These are phyloP conservation scores for Aspergillus hortae DNA, from an alignment of 2,329 filamentous ascomycete genomes.

Conservation along the genomic window DNA sequence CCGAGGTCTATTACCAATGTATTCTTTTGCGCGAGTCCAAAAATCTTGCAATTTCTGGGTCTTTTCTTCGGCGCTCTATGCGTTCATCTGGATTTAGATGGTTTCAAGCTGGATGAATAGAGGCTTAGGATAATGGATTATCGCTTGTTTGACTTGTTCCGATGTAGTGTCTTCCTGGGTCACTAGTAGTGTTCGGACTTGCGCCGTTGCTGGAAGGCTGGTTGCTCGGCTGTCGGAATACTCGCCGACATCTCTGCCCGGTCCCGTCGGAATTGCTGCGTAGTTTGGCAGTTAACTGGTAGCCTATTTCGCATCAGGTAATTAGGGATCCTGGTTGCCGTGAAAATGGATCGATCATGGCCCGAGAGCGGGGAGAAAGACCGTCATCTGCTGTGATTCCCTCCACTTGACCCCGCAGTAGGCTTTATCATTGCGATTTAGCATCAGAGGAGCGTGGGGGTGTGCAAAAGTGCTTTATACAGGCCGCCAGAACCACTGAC, in stretches of 20 bases:
- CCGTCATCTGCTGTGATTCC: not conserved
- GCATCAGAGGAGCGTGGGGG: not conserved
- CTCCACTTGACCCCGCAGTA: slow-evolving; percentile 11
- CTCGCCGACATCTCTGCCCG: slow-evolving; percentile 17
- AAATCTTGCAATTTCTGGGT: slow-evolving; percentile 21
- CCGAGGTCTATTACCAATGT: slow-evolving; percentile 34
- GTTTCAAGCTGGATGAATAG: not conserved
- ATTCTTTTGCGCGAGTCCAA: slow-evolving; percentile 28
- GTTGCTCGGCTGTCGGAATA: slow-evolving; percentile 26
- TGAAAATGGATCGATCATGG: not conserved
- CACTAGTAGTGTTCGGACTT: slow-evolving; percentile 25
- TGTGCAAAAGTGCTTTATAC: not conserved
- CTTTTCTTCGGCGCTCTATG: slow-evolving; percentile 4
- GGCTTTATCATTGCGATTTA: not conserved
- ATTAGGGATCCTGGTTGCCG: not conserved
- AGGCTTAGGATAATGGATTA: not conserved
- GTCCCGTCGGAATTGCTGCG: slow-evolving; percentile 27
- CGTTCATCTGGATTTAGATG: slow-evolving; percentile 3
- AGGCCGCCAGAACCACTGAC: not conserved
- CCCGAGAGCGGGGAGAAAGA: slow-evolving; percentile 3
- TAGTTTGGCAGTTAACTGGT: not conserved
- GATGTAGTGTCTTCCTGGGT: not conserved
- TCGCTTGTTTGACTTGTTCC: not conserved
- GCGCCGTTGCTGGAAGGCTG: slow-evolving; percentile 18
- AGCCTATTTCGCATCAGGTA: not conserved